phyloP scores from a whole-genome alignment of 495 filamentous ascomycete genomes.

The Choiromyces venosus region DNA sequence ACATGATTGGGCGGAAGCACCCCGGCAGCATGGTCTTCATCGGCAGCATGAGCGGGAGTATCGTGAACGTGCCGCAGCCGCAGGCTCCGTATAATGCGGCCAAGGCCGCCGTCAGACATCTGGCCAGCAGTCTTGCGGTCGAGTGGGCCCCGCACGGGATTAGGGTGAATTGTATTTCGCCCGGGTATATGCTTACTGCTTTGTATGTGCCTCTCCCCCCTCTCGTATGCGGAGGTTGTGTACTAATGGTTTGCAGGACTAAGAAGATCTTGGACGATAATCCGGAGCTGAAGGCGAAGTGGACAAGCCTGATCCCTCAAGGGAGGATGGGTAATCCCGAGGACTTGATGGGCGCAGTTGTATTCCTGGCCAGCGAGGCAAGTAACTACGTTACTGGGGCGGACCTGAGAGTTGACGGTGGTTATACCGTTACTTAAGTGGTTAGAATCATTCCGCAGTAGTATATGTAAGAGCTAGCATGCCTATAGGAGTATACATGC shows the following conservation, averaged over 20 bases:
- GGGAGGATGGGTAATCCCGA: slow-evolving; percentile 89
- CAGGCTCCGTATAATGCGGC: slow-evolving; percentile 81
- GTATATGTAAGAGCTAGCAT: background rate
- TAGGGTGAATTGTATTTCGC: slow-evolving; percentile 84
- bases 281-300: slow-evolving; percentile 75
- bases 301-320: slow-evolving; percentile 84
- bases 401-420: slow-evolving; percentile 84
- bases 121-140: slow-evolving; percentile 73
- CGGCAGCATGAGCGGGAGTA: slow-evolving; percentile 84
- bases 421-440: slow-evolving; percentile 74
- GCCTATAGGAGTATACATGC: background rate
- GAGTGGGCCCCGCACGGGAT: slow-evolving; percentile 84
- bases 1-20: slow-evolving; percentile 74
- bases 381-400: slow-evolving; percentile 81
- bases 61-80: slow-evolving; percentile 92
- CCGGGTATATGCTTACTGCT: slow-evolving; percentile 91
- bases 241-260: slow-evolving; percentile 52
- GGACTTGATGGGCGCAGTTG: slow-evolving; percentile 89
- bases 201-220: slow-evolving; percentile 53
- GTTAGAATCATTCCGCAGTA: background rate
- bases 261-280: slow-evolving; percentile 92
- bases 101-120: slow-evolving; percentile 81
- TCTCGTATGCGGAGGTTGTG: background rate
- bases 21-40: slow-evolving; percentile 89
- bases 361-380: slow-evolving; percentile 83